Evolutionary conservation across 148 eudicot species (phyloP).

Genomic region (Camellia sinensis): DNA sequence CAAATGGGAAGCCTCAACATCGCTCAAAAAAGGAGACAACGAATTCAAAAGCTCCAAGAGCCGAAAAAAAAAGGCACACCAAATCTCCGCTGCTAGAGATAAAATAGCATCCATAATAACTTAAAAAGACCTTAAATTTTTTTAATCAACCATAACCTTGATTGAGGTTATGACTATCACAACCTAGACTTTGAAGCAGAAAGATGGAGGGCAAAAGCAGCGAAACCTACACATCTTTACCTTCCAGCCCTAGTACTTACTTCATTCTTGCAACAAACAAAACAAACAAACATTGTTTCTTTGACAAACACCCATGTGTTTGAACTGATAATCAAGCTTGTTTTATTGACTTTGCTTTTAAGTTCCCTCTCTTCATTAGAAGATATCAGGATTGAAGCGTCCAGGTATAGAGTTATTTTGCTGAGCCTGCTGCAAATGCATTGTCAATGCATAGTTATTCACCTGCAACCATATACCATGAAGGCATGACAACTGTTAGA

Average conservation of each 20-base stretch:
- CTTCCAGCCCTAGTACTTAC: background rate
- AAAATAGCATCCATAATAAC: background rate
- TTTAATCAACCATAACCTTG: background rate
- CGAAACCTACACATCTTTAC: conserved; percentile 2
- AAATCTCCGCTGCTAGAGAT: background rate
- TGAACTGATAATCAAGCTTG: background rate
- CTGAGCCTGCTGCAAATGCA: conserved; percentile 76
- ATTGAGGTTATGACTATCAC: conserved; percentile 10
- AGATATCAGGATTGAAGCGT: conserved; percentile 59
- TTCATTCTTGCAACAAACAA: background rate
- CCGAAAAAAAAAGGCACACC: background rate
- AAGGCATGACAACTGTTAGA: background rate
- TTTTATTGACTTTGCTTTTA: background rate
- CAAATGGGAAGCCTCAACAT: too few species aligned
- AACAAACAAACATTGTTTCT: background rate
- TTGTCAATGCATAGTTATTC: conserved; percentile 62
- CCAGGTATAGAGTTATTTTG: conserved; percentile 60
- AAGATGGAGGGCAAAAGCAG: conserved; percentile 9
- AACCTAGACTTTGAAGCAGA: background rate
- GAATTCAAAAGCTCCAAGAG: too few species aligned
- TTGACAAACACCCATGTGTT: conserved; percentile 12
- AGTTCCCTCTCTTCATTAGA: conserved; percentile 26
- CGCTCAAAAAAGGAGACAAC: too few species aligned
- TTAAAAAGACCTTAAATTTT: background rate
- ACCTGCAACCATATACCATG: conserved; percentile 38